Evolutionary conservation across 1,139 yeast species (phyloP).

Genomic region (Yamadazyma pseudoaaseri): DNA sequence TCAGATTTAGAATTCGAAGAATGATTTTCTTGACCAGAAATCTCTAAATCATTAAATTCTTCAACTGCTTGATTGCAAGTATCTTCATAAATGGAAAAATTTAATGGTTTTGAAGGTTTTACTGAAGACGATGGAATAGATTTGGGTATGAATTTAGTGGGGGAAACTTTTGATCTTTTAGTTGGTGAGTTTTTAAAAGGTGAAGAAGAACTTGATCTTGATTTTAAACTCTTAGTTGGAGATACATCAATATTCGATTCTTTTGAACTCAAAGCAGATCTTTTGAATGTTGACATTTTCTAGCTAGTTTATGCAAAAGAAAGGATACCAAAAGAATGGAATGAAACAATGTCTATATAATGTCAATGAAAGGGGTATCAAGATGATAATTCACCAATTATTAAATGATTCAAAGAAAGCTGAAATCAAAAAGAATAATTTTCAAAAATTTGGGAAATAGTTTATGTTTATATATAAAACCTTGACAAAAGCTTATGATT

Average conservation of each 20-base stretch:
- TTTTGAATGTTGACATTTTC: constrained; percentile 8
- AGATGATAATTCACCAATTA: no score
- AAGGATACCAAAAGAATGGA: no score
- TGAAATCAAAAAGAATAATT: no score
- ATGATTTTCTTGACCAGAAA: constrained; percentile 15
- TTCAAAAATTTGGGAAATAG: neutral
- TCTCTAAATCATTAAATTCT: constrained; percentile 14
- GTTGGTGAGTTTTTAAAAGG: constrained; percentile 23
- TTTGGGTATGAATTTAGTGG: constrained; percentile 19
- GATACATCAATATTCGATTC: constrained; percentile 21
- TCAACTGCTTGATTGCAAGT: constrained; percentile 8
- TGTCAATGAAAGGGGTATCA: no score
- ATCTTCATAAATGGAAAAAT: constrained; percentile 41
- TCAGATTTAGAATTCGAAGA: neutral
- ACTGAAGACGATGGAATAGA: constrained; percentile 5
- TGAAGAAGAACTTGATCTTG: constrained; percentile 12
- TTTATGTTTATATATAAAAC: neutral
- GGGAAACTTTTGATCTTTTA: constrained; percentile 32
- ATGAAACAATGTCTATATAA: no score
- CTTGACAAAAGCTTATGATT: neutral
- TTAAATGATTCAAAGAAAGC: no score
- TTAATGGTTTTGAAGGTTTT: constrained; percentile 13
- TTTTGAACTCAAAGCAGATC: constrained; percentile 13
- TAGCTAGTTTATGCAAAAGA: constrained; percentile 1
- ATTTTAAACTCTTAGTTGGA: constrained; percentile 16